Evolutionary conservation across 1,284 basidiomycete species (phyloP), one percentile per base, ranked within the genome.

Genomic region (Sphagnurus paluster): DNA sequence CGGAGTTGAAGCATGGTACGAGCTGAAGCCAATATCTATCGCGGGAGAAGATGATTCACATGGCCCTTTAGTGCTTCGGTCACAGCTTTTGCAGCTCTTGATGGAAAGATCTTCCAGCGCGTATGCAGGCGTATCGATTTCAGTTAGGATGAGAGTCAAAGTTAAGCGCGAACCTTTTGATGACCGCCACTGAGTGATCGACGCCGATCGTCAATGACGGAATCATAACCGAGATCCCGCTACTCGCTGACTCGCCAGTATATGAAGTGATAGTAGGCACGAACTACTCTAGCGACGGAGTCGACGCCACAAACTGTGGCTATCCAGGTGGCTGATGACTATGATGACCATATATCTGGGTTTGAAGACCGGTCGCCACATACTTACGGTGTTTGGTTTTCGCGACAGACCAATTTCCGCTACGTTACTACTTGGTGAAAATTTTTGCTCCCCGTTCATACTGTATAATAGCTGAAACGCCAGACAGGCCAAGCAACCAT

Each of bases 121-220:
- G 28, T 36, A 39, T 16, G 43, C n/a, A n/a, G n/a, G 19, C 38
- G 17, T 20, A 33, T 33, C 30, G 30, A 33, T 33, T 19, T 10
- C 20, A 42, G 17, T 26, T 39, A 6, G 11, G n/a, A 16, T 30
- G 24, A 32, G 32, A 37, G 33, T n/a, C 38, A 44, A 43, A 40
- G 38, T 24, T 56, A 55, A 53, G 55, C 57, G 59, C 55, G 57
- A 59, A 58, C 39, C 55, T 55, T 57, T 60, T 58, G 55, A 58
- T 57, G 43, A 57, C 44, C 48, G 48, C 39, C 39, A 40, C 40
- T n/a, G n/a, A n/a, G n/a, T n/a, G 53, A 55, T 58, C 53, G 52
- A 52, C 47, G 30, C 25, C 42, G 48, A 52, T 57, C 48, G 49
- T 42, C 16, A n/a, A 42, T 39, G 37, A 43, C 32, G 39, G 42